Evolutionary conservation across 352 stramenopile species (phyloP).

Genomic region (Phytophthora podocarpi): DNA sequence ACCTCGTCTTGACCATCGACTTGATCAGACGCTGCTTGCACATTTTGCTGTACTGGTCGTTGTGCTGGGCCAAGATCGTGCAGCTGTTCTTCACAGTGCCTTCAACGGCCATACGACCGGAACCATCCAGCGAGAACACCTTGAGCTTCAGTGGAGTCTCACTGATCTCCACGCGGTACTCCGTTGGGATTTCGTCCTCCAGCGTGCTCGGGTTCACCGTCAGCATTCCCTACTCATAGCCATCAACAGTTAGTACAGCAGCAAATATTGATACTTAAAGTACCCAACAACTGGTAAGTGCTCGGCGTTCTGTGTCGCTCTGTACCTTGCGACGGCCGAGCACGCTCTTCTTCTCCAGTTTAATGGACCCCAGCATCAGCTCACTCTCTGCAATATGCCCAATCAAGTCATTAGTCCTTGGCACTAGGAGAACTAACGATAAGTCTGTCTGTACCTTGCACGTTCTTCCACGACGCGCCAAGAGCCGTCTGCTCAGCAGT

Average conservation of each 20-base stretch:
- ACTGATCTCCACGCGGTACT: constrained; percentile 83
- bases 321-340: constrained; percentile 80
- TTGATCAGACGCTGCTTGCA: constrained; percentile 87
- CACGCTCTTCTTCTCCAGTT: constrained; percentile 77
- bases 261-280: too few relatives aligned
- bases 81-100: constrained; percentile 88
- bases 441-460: constrained; percentile 56
- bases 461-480: constrained; percentile 80
- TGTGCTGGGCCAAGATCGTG: constrained; percentile 83
- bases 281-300: neutral
- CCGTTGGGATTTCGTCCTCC: constrained; percentile 76
- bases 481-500: constrained; percentile 57
- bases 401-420: neutral
- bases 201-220: constrained; percentile 80
- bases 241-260: constrained; percentile 6
- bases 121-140: constrained; percentile 86
- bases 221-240: constrained; percentile 57
- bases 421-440: neutral
- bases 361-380: constrained; percentile 84
- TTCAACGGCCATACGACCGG: constrained; percentile 87
- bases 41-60: constrained; percentile 87
- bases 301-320: neutral
- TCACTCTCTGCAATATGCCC: constrained; percentile 67
- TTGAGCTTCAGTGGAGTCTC: constrained; percentile 82
- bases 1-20: constrained; percentile 86